Evolutionary conservation across 2,329 filamentous ascomycete species (phyloP).

Genomic region (Botrytis pseudocinerea): DNA sequence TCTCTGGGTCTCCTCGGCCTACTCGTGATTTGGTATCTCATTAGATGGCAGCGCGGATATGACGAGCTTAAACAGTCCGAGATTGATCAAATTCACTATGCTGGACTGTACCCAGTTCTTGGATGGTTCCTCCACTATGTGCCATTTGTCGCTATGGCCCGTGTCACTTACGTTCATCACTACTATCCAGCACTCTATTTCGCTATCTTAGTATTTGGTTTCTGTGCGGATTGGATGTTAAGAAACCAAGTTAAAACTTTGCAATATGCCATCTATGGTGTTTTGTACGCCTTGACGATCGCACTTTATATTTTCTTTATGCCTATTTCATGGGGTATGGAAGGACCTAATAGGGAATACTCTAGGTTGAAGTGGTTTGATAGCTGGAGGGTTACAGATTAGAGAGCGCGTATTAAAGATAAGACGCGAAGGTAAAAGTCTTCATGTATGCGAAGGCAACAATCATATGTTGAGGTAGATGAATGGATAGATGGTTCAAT

Average conservation of each 20-base stretch:
- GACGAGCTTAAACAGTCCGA: slow-evolving; percentile 75
- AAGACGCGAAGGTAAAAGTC: background rate
- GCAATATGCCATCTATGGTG: slow-evolving; percentile 68
- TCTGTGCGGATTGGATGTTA: slow-evolving; percentile 82
- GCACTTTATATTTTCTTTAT: slow-evolving; percentile 88
- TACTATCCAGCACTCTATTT: slow-evolving; percentile 99
- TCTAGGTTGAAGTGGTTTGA: slow-evolving; percentile 92
- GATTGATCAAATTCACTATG: slow-evolving; percentile 92
- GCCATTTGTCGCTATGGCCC: slow-evolving; percentile 95
- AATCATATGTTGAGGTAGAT: background rate
- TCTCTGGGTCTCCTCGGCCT: slow-evolving; percentile 72
- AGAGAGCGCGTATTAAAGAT: slow-evolving; percentile 9
- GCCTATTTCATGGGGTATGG: slow-evolving; percentile 95
- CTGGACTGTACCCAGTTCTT: slow-evolving; percentile 84
- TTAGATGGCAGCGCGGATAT: slow-evolving; percentile 96
- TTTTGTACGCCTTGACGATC: slow-evolving; percentile 73
- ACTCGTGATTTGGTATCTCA: slow-evolving; percentile 77
- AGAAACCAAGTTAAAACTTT: slow-evolving; percentile 63
- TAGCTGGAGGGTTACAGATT: slow-evolving; percentile 61
- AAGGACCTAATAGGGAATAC: slow-evolving; percentile 80
- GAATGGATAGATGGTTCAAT: background rate
- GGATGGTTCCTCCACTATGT: slow-evolving; percentile 97
- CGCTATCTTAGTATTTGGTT: slow-evolving; percentile 85
- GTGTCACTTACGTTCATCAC: slow-evolving; percentile 98
- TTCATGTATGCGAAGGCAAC: background rate